These are phyloP conservation scores for Aeminium ludgeri DNA, from an alignment of 495 filamentous ascomycete genomes.

Conservation along the genomic window DNA sequence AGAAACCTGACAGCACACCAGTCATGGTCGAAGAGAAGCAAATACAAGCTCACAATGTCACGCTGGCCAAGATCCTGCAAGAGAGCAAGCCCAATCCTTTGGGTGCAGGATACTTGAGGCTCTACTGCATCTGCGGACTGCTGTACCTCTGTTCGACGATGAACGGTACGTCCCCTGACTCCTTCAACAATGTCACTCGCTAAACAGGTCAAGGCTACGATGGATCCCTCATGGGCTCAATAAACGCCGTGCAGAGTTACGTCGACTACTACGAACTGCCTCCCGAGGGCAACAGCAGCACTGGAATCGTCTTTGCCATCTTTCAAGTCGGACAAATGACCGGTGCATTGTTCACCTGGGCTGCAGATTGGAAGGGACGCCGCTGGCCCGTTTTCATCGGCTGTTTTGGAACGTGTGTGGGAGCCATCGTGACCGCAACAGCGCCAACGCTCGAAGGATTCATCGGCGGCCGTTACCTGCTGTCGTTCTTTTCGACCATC, in stretches of 20 bases:
- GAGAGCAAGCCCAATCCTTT: too few relatives aligned
- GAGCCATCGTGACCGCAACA: conserved; percentile 2
- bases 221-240: conserved; percentile 10
- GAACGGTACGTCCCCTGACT: too few relatives aligned
- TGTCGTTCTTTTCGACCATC: not conserved
- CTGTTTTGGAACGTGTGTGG: conserved; percentile 6
- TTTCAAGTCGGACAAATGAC: conserved; percentile 8
- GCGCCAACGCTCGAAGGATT: conserved; percentile 1
- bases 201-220: conserved; percentile 4
- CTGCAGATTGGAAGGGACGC: conserved; percentile 13
- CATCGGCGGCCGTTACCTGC: conserved; percentile 2
- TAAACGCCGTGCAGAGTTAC: conserved; percentile 2
- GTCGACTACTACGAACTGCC: not conserved
- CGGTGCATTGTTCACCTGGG: conserved; percentile 6
- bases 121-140: too few relatives aligned
- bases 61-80: too few relatives aligned
- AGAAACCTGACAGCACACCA: too few relatives aligned
- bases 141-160: too few relatives aligned
- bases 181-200: too few relatives aligned
- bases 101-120: too few relatives aligned
- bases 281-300: conserved; percentile 1
- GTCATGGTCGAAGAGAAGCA: too few relatives aligned
- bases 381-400: conserved; percentile 13
- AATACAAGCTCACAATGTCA: too few relatives aligned
- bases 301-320: conserved; percentile 5